Base-by-base conservation (phyloP, 345 rosid genomes). In the Cardamine resedifolia region DNA sequence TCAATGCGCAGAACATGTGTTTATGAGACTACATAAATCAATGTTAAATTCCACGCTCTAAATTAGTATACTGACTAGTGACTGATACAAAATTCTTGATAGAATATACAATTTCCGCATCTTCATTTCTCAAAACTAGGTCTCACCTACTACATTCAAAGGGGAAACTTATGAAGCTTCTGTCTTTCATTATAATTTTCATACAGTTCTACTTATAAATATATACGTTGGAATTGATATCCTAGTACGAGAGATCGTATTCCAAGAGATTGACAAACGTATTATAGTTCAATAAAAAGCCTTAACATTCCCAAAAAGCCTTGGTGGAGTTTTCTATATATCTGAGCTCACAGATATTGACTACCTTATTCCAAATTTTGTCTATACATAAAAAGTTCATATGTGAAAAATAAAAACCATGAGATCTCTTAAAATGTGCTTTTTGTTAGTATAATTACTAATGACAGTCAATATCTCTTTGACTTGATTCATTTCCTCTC, bases 11-110 rank as follows among this genome's bases (percentile, higher is more conserved):
- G 15, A 55, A 18, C 28, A 38, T 33, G 62, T 6, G n/a, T n/a
- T n/a, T 39, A 52, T 56, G 24, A 41, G 63, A 68, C 53, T 30
- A 33, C 6, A 62, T 15, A 33, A 5, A 63, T n/a, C 24, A 67
- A 24, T 55, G 30, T 19, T 19, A 19, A 15, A 68, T 68, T 41
- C 41, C 21, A 39, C 11, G 18, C 31, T 15, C 27, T 4, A 48
- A 48, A 20, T 12, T 20, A 65, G 10, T 53, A n/a, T 33, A 20
- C 19, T 18, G 24, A 34, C 44, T 33, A 20, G 14, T 18, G 24
- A 34, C 44, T 12, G 18, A 20, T 28, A 38, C 48, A 55, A 15
- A 5, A 8, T 61, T 61, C 23, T 28, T 49, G 10, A 6, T 38
- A 7, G 3, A 23, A 36, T 24, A 48, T 59, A 44, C 58, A 33